These are phyloP conservation scores for Clarireedia paspali DNA, from an alignment of 2,329 filamentous ascomycete genomes.

Conservation along the genomic window DNA sequence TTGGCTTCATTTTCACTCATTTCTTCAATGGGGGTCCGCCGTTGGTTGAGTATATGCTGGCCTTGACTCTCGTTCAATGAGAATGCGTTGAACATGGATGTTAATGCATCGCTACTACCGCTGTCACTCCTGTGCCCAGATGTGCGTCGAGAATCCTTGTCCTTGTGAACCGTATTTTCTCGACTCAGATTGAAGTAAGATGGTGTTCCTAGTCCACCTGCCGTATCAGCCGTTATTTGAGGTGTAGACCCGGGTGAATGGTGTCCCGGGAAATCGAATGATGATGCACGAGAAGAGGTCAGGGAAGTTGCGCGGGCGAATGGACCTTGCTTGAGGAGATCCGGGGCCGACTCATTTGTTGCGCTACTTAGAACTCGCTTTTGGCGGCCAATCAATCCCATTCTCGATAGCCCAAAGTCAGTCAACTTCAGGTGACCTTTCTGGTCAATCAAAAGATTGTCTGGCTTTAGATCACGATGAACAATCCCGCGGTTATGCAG, in stretches of 20 bases:
- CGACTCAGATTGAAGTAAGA: conserved; percentile 84
- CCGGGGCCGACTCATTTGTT: conserved; percentile 75
- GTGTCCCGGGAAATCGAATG: conserved; percentile 75
- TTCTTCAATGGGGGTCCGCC: conserved; percentile 64
- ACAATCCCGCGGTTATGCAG: conserved; percentile 91
- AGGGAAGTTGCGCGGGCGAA: conserved; percentile 82
- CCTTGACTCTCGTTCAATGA: conserved; percentile 57
- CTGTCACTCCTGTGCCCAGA: conserved; percentile 81
- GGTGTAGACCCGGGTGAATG: conserved; percentile 81
- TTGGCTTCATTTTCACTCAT: conserved; percentile 62
- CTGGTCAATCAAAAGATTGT: conserved; percentile 94
- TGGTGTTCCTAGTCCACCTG: conserved; percentile 64
- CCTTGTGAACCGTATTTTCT: conserved; percentile 47
- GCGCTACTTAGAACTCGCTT: conserved; percentile 81
- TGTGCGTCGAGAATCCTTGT: conserved; percentile 61
- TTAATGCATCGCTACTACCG: conserved; percentile 77
- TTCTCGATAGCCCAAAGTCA: conserved; percentile 92
- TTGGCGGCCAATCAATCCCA: conserved; percentile 94
- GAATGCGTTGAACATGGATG: conserved; percentile 74
- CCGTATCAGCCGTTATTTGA: conserved; percentile 72
- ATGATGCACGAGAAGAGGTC: conserved; percentile 85
- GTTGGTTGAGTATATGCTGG: conserved; percentile 29
- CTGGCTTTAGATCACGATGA: conserved; percentile 92
- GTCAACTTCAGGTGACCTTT: conserved; percentile 95
- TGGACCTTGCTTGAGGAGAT: conserved; percentile 84